A percentile compares a stretch with the other conserved stretches of the same genome.
Evolutionary conservation across 2,329 filamentous ascomycete species (phyloP).

Genomic region (Acrodontium crateriforme): DNA sequence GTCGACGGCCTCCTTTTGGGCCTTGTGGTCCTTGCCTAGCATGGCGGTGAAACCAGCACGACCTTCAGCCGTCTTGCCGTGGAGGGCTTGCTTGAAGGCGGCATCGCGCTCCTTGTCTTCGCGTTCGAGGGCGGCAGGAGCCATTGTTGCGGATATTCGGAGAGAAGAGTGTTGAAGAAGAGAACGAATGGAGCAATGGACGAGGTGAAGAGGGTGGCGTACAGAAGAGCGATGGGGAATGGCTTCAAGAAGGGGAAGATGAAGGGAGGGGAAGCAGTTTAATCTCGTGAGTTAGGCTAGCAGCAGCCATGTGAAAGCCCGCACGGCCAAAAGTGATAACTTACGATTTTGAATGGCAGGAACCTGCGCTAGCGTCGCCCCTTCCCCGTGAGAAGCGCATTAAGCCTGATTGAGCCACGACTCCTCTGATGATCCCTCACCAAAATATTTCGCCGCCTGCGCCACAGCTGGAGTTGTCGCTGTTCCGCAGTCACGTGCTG

Average conservation of each 20-base stretch:
- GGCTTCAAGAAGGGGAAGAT: background rate
- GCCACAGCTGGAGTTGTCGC: no score
- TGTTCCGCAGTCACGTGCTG: no score
- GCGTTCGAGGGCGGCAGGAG: slow-evolving; percentile 25
- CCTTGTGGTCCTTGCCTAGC: slow-evolving; percentile 65
- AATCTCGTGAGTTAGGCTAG: background rate
- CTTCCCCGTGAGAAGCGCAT: no score
- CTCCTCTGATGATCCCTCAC: no score
- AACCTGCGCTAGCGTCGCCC: no score
- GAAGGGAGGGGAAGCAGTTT: slow-evolving; percentile 2
- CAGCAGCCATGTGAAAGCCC: no score
- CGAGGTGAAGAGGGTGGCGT: slow-evolving; percentile 1
- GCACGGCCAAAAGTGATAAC: no score
- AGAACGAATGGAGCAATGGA: no score
- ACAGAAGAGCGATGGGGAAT: slow-evolving; percentile 1
- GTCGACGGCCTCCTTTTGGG: slow-evolving; percentile 69
- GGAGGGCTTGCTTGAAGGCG: slow-evolving; percentile 74
- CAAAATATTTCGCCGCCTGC: no score
- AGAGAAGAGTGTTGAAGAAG: slow-evolving; percentile 40
- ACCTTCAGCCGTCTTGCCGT: slow-evolving; percentile 63
- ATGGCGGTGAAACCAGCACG: slow-evolving; percentile 70
- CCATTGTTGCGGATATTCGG: slow-evolving; percentile 13
- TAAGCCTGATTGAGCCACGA: no score
- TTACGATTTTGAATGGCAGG: no score
- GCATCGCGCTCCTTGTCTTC: slow-evolving; percentile 32